Conservation (phyloP, 371 early-diverging fungal species). For the Parasitella parasitica region DNA sequence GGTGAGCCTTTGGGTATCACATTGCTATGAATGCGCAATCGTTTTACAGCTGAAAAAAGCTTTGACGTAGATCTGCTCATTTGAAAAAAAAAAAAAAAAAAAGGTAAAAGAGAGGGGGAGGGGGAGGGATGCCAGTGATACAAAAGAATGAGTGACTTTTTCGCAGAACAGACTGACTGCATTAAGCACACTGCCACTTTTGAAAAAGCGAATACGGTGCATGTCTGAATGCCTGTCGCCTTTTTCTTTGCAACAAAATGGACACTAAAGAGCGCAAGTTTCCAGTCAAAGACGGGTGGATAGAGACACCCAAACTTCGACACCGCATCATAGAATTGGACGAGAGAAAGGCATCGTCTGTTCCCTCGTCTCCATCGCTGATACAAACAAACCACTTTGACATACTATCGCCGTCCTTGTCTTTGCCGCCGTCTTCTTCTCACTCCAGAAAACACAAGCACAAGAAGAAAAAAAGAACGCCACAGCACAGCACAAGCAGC, state of each 20-base stretch:
- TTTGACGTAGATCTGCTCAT: not conserved
- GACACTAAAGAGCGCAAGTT: not conserved
- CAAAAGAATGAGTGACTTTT: not conserved
- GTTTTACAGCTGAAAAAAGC: not conserved
- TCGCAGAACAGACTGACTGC: not conserved
- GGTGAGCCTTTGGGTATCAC: not conserved
- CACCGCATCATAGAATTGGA: not conserved
- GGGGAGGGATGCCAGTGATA: not conserved
- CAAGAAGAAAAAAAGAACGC: conserved; percentile 10
- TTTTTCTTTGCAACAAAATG: no score
- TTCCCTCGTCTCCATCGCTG: conserved; percentile 5
- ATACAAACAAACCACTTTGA: conserved; percentile 14
- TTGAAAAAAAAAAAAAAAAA: not conserved
- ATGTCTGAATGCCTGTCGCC: no score
- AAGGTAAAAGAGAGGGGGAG: not conserved
- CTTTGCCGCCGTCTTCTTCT: not conserved
- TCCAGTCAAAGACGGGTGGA: conserved; percentile 7
- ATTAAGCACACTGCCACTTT: no score
- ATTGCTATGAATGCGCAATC: not conserved
- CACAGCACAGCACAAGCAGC: not conserved
- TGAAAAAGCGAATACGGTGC: not conserved
- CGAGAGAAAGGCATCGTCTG: conserved; percentile 11
- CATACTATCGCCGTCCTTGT: conserved; percentile 6
- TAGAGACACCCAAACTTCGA: conserved; percentile 14
- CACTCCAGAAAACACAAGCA: not conserved